Conservation (phyloP, 306 rosid genomes). For the Calophaca sinica region DNA sequence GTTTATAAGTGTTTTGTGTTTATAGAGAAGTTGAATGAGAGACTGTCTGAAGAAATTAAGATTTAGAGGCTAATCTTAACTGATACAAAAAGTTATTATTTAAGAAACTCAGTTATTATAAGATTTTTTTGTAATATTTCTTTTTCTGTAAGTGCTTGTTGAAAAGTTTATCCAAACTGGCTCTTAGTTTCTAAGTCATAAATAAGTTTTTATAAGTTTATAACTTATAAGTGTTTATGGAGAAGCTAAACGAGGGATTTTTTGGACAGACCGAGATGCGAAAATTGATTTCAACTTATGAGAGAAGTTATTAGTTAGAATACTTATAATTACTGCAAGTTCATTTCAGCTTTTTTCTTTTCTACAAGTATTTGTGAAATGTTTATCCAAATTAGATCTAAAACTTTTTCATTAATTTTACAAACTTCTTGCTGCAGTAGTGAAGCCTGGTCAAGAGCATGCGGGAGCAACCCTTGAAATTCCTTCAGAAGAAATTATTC, state of each 20-base stretch:
- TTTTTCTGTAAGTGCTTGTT: background rate
- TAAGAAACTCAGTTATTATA: too few relatives aligned
- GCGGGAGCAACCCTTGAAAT: constrained; percentile 93
- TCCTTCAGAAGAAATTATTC: constrained; percentile 73
- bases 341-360: too few relatives aligned
- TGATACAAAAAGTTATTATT: background rate
- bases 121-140: background rate
- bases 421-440: constrained; percentile 56
- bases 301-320: background rate
- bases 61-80: background rate
- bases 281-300: background rate
- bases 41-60: background rate
- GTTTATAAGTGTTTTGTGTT: background rate
- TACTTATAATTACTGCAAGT: background rate
- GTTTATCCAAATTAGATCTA: background rate
- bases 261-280: background rate
- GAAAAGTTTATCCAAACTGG: background rate
- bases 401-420: constrained; percentile 5
- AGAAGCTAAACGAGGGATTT: background rate
- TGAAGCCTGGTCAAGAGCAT: constrained; percentile 81
- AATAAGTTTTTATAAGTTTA: background rate
- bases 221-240: too few relatives aligned
- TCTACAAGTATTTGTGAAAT: background rate
- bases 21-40: background rate
- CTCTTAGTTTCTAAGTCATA: background rate